Evolutionary conservation across 345 rosid species (phyloP).

Genomic region (Psidium friedrichsthalianum): DNA sequence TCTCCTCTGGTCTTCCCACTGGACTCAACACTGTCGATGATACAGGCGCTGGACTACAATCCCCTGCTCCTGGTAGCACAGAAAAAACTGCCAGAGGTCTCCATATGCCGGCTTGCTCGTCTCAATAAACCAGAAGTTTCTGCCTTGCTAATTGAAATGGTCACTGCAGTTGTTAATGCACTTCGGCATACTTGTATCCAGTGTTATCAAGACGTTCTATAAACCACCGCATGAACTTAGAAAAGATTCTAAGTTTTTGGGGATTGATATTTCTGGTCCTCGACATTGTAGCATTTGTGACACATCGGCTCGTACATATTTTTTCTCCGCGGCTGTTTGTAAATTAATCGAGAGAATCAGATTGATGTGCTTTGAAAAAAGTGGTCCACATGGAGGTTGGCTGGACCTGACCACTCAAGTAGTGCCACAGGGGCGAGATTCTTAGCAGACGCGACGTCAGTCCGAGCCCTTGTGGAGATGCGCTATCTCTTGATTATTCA

Average conservation of each 20-base stretch:
- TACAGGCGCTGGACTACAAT: background rate
- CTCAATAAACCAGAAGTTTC: constrained; percentile 87
- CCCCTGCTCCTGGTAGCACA: background rate
- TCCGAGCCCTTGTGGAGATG: constrained; percentile 75
- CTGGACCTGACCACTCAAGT: constrained; percentile 68
- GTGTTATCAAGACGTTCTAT: constrained; percentile 38
- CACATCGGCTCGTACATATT: constrained; percentile 27
- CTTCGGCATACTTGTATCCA: constrained; percentile 46
- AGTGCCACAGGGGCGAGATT: constrained; percentile 81
- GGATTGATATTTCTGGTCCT: constrained; percentile 50
- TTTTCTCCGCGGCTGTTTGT: constrained; percentile 63
- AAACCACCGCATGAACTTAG: constrained; percentile 50
- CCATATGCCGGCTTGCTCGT: constrained; percentile 47
- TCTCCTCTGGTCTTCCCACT: constrained; percentile 49
- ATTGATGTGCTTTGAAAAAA: constrained; percentile 68
- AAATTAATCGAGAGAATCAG: constrained; percentile 56
- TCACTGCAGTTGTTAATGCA: constrained; percentile 47
- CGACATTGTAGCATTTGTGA: constrained; percentile 47
- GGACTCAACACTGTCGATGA: constrained; percentile 23
- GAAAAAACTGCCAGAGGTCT: constrained; percentile 21
- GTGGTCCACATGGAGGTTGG: constrained; percentile 78
- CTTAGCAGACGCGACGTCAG: constrained; percentile 68
- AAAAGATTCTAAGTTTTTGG: constrained; percentile 62
- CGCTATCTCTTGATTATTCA: constrained; percentile 50
- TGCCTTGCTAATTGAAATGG: constrained; percentile 39